Evolutionary conservation across 108 stramenopile species (phyloP).

Genomic region (Stephanodiscus triporus): DNA sequence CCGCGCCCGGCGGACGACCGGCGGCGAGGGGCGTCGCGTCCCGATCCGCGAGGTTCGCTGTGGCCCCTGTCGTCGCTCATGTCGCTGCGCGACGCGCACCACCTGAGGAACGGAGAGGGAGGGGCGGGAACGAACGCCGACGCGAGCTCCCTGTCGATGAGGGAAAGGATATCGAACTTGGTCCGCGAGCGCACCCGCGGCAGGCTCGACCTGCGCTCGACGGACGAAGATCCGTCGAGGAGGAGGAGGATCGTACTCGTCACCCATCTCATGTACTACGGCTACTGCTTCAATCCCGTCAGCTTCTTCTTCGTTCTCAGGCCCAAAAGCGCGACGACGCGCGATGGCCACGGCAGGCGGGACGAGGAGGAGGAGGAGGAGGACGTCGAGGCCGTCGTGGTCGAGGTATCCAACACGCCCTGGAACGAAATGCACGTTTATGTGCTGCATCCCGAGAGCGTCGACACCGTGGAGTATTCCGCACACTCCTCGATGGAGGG

Average conservation of each 20-base stretch:
- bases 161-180: slow-evolving; percentile 53
- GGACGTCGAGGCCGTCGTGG: slow-evolving; percentile 73
- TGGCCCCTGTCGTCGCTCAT: slow-evolving; percentile 69
- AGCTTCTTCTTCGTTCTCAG: slow-evolving; percentile 78
- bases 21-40: too few relatives aligned
- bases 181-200: slow-evolving; percentile 61
- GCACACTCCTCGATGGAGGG: too few relatives aligned
- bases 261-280: slow-evolving; percentile 81
- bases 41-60: slow-evolving; percentile 21
- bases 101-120: slow-evolving; percentile 82
- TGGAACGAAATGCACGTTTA: slow-evolving; percentile 96
- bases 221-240: slow-evolving; percentile 19
- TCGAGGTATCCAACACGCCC: slow-evolving; percentile 95
- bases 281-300: slow-evolving; percentile 93
- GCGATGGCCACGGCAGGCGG: not conserved
- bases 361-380: slow-evolving; percentile 18
- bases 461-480: slow-evolving; percentile 52
- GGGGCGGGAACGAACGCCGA: slow-evolving; percentile 10
- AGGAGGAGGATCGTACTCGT: slow-evolving; percentile 57
- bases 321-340: not conserved
- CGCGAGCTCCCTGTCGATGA: slow-evolving; percentile 45
- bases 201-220: slow-evolving; percentile 39
- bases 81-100: slow-evolving; percentile 58
- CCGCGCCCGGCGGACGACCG: not conserved
- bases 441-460: slow-evolving; percentile 79